A percentile compares a stretch with the other conserved stretches of the same genome.
phyloP scores from a whole-genome alignment of 2,329 filamentous ascomycete species.

The Pseudofabraea citricarpa region DNA sequence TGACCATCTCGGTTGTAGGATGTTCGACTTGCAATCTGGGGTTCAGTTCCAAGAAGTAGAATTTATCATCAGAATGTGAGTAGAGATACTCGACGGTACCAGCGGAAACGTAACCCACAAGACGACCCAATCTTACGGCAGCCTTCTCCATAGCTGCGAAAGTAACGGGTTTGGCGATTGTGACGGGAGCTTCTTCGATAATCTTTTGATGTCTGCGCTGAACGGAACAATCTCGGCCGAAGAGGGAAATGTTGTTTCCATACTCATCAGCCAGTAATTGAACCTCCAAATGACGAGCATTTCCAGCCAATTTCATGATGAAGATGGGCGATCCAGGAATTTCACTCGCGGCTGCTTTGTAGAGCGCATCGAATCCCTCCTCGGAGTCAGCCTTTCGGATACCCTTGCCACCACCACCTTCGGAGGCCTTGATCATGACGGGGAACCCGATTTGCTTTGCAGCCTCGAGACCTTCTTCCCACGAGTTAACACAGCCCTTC shows the following conservation, averaged over 20 bases:
- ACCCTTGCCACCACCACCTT: conserved; percentile 98
- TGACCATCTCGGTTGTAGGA: conserved; percentile 98
- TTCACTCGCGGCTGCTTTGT: conserved; percentile 94
- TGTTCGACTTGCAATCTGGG: conserved; percentile 99
- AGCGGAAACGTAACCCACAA: conserved; percentile 97
- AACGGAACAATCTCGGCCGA: conserved; percentile 97
- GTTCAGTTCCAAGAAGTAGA: conserved; percentile 99
- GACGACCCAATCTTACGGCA: conserved; percentile 84
- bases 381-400: conserved; percentile 91
- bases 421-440: conserved; percentile 99
- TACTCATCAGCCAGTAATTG: conserved; percentile 98
- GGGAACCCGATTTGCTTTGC: conserved; percentile 94
- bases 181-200: conserved; percentile 97
- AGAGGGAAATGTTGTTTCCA: conserved; percentile 98
- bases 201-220: conserved; percentile 99
- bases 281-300: conserved; percentile 94
- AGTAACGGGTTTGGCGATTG: conserved; percentile 81
- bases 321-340: conserved; percentile 99
- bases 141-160: conserved; percentile 97
- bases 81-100: conserved; percentile 99
- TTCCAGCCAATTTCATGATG: conserved; percentile 99
- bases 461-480: conserved; percentile 82
- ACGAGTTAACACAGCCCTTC: conserved; percentile 85
- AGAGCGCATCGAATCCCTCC: conserved; percentile 78
- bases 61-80: conserved; percentile 95